Conservation (phyloP, 352 stramenopile genomes). For the Globisporangium viniferum region DNA sequence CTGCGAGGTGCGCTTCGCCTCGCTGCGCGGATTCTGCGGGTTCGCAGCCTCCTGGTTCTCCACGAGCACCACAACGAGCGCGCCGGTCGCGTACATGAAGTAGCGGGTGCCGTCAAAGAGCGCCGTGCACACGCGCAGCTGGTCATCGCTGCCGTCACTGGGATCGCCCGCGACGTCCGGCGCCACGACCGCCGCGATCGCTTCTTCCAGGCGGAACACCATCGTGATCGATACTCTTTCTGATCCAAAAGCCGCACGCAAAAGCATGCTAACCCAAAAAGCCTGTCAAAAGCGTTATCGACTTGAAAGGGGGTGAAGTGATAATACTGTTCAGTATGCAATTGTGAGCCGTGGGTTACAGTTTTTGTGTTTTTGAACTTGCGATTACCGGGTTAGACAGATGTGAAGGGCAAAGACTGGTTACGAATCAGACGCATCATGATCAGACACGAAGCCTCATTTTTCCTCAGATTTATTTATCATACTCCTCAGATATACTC, state of each 20-base stretch:
- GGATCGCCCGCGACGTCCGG: slow-evolving; percentile 17
- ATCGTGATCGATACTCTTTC: slow-evolving; percentile 1
- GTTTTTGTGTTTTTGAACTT: too few relatives aligned
- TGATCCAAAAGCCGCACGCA: background rate
- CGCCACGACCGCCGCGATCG: slow-evolving; percentile 41
- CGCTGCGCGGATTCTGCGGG: slow-evolving; percentile 16
- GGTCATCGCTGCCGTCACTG: background rate
- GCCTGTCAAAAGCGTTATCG: too few relatives aligned
- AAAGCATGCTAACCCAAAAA: background rate
- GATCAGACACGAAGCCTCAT: too few relatives aligned
- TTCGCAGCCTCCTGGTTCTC: slow-evolving; percentile 28
- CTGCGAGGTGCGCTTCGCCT: slow-evolving; percentile 28
- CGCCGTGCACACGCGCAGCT: slow-evolving; percentile 33
- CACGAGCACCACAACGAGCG: slow-evolving; percentile 58
- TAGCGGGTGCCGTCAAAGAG: slow-evolving; percentile 56
- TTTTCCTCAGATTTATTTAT: too few relatives aligned
- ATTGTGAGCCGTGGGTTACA: too few relatives aligned
- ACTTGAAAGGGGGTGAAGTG: too few relatives aligned
- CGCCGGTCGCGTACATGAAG: slow-evolving; percentile 51
- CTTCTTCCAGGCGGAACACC: slow-evolving; percentile 20
- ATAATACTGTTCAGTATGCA: too few relatives aligned
- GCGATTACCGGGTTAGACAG: too few relatives aligned
- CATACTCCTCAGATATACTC: too few relatives aligned
- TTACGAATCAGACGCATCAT: too few relatives aligned
- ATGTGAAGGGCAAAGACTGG: too few relatives aligned